Percentiles rank a stretch among this genome's conserved stretches.
Evolutionary conservation across 306 rosid genomes (phyloP).

Genomic region (Vigna radiata): DNA sequence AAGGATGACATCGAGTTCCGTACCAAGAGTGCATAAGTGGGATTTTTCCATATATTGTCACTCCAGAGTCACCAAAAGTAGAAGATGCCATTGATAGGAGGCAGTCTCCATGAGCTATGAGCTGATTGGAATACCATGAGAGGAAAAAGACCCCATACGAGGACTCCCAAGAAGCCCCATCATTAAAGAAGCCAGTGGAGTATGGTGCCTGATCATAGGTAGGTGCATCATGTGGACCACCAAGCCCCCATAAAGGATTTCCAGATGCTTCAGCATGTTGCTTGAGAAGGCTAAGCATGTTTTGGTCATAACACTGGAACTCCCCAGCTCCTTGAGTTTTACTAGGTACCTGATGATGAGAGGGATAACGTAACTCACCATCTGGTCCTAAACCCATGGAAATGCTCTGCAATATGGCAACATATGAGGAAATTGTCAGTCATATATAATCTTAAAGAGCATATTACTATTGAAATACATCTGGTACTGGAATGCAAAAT

Average conservation of each 20-base stretch:
- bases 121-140: constrained; percentile 89
- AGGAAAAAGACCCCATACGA: constrained; percentile 89
- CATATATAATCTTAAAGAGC: constrained; percentile 20
- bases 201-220: constrained; percentile 60
- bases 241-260: constrained; percentile 91
- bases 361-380: constrained; percentile 90
- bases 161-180: constrained; percentile 88
- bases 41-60: constrained; percentile 60
- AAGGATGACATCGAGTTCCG: constrained; percentile 74
- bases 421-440: constrained; percentile 37
- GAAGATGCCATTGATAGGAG: constrained; percentile 75
- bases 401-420: constrained; percentile 69
- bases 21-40: constrained; percentile 88
- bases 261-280: constrained; percentile 78
- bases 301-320: constrained; percentile 89
- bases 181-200: constrained; percentile 65
- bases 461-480: not conserved
- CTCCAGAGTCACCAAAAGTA: constrained; percentile 55
- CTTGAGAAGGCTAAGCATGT: constrained; percentile 77
- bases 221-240: constrained; percentile 93
- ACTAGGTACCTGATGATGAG: constrained; percentile 54
- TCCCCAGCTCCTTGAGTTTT: constrained; percentile 69
- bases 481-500: not conserved
- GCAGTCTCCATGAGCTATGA: constrained; percentile 68
- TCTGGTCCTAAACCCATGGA: constrained; percentile 94